phyloP scores from a whole-genome alignment of 2,329 filamentous ascomycete genomes.

The Aspergillus hortae region DNA sequence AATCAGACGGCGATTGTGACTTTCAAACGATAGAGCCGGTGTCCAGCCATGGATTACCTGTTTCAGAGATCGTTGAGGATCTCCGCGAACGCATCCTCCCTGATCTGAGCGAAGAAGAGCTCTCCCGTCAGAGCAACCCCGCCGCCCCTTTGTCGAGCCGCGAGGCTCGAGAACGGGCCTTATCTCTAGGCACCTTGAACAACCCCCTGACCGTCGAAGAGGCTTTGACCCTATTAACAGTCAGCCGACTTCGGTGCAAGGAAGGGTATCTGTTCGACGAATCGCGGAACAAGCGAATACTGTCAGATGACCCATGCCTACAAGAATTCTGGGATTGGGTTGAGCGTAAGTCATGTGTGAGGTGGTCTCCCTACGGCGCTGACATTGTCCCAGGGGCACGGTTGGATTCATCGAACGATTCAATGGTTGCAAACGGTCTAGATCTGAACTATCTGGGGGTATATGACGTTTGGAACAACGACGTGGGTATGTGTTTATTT shows the following conservation, averaged over 20 bases:
- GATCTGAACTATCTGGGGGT: slow-evolving; percentile 62
- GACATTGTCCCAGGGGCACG: slow-evolving; percentile 33
- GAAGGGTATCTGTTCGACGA: slow-evolving; percentile 55
- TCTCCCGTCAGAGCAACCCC: not conserved
- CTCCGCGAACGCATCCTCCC: slow-evolving; percentile 25
- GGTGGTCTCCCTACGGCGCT: slow-evolving; percentile 5
- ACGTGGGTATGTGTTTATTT: slow-evolving; percentile 41
- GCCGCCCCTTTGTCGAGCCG: slow-evolving; percentile 34
- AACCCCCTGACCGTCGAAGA: slow-evolving; percentile 34
- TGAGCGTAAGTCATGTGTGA: slow-evolving; percentile 38
- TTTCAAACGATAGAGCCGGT: slow-evolving; percentile 31
- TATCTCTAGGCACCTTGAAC: slow-evolving; percentile 28
- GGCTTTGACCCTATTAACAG: slow-evolving; percentile 38
- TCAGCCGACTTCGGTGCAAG: slow-evolving; percentile 48
- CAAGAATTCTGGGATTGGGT: slow-evolving; percentile 59
- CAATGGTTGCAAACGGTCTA: slow-evolving; percentile 54
- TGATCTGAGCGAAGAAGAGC: slow-evolving; percentile 12
- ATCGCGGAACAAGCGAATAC: slow-evolving; percentile 52
- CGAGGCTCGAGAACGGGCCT: slow-evolving; percentile 33
- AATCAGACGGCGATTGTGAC: slow-evolving; percentile 23
- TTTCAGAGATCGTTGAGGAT: slow-evolving; percentile 27
- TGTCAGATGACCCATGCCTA: slow-evolving; percentile 54
- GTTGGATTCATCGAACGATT: slow-evolving; percentile 40
- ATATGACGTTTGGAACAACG: slow-evolving; percentile 56
- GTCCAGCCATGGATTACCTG: slow-evolving; percentile 22